These are phyloP conservation scores for Colletotrichum sublineola DNA, from an alignment of 2,329 filamentous ascomycete species.

Conservation along the genomic window DNA sequence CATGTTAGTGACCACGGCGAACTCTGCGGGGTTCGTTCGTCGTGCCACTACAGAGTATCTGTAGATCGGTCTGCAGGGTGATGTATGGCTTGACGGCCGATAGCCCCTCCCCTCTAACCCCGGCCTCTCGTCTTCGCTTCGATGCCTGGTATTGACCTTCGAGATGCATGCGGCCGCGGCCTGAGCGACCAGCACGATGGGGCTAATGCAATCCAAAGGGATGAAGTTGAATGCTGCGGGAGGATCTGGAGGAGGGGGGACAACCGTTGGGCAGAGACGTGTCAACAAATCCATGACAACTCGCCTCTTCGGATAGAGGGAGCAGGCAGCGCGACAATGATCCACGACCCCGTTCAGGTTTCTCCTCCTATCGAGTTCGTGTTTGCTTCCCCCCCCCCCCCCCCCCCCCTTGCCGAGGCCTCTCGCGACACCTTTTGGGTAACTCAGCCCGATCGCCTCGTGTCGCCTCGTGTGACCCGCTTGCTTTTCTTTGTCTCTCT, in stretches of 20 bases:
- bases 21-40: background rate
- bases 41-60: background rate
- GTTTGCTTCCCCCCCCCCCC: background rate
- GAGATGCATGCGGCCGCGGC: constrained; percentile 24
- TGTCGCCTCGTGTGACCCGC: background rate
- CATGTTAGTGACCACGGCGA: background rate
- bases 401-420: background rate
- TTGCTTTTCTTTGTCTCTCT: background rate
- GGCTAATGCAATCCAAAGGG: constrained; percentile 30
- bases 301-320: background rate
- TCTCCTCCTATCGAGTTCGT: background rate
- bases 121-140: background rate
- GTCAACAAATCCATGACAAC: background rate
- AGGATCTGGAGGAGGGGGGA: background rate
- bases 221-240: constrained; percentile 18
- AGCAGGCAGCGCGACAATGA: too few relatives aligned
- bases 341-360: background rate
- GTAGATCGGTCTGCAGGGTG: constrained; percentile 27
- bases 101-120: background rate
- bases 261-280: background rate
- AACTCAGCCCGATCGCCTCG: background rate
- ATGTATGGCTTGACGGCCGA: background rate
- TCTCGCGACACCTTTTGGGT: background rate
- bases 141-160: background rate
- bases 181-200: background rate